A percentile compares a stretch with the other conserved stretches of the same genome.
phyloP scores from a whole-genome alignment of 2,329 filamentous ascomycete genomes.

The Whalleya microplaca region DNA sequence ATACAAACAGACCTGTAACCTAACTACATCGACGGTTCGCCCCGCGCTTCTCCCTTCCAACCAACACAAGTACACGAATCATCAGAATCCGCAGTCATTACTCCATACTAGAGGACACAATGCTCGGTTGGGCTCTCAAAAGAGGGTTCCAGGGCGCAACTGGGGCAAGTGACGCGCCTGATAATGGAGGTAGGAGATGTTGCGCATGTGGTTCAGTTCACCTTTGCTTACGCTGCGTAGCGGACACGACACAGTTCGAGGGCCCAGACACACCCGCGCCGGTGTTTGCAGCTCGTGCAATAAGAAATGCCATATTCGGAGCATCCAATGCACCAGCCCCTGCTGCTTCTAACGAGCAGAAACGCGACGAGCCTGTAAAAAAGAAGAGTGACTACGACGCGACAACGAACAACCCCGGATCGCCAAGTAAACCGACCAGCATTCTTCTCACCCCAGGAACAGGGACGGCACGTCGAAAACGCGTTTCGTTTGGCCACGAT shows the following conservation, averaged over 20 bases:
- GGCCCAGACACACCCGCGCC: constrained; percentile 68
- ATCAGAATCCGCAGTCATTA: background rate
- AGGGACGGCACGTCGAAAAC: constrained; percentile 62
- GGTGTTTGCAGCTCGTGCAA: constrained; percentile 67
- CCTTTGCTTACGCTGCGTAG: constrained; percentile 31
- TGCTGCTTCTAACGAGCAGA: constrained; percentile 41
- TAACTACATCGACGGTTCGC: background rate
- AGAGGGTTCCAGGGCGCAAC: constrained; percentile 47
- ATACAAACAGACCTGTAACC: background rate
- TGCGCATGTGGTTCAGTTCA: constrained; percentile 1
- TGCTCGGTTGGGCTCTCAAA: constrained; percentile 66
- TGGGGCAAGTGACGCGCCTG: constrained; percentile 39
- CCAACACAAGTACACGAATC: background rate
- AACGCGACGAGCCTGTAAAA: constrained; percentile 36
- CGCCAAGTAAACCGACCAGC: constrained; percentile 56
- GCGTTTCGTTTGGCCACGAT: constrained; percentile 66
- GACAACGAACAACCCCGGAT: constrained; percentile 41
- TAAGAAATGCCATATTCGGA: constrained; percentile 67
- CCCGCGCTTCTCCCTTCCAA: background rate
- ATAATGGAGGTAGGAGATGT: constrained; percentile 28
- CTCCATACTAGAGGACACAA: constrained; percentile 33
- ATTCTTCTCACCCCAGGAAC: constrained; percentile 69
- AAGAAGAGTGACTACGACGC: constrained; percentile 24
- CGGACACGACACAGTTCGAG: constrained; percentile 55
- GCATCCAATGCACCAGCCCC: constrained; percentile 46